These are phyloP conservation scores for Candolleomyces efflorescens DNA, from an alignment of 768 basidiomycete genomes.

Conservation along the genomic window DNA sequence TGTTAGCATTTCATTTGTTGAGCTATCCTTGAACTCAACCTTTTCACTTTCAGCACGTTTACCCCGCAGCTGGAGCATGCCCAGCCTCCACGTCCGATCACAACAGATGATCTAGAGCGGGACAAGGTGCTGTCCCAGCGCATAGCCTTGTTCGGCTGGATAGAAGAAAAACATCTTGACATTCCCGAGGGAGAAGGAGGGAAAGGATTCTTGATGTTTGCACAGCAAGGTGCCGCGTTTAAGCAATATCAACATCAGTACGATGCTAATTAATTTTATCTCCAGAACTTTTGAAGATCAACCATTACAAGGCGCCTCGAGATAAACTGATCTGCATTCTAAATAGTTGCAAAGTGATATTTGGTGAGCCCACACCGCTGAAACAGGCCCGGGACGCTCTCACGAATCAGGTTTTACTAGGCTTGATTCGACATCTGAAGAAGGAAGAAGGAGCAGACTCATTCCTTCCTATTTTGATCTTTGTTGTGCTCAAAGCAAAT, in stretches of 20 bases:
- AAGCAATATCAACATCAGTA: background rate
- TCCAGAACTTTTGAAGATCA: conserved; percentile 89
- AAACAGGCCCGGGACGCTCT: background rate
- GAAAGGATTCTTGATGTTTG: conserved; percentile 84
- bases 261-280: background rate
- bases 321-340: conserved; percentile 98
- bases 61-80: conserved; percentile 76
- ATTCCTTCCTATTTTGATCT: conserved; percentile 93
- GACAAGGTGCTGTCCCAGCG: conserved; percentile 89
- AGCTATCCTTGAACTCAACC: conserved; percentile 6
- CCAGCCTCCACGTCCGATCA: conserved; percentile 69
- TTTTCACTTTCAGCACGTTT: conserved; percentile 63
- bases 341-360: conserved; percentile 99
- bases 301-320: conserved; percentile 97
- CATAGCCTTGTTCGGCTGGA: conserved; percentile 88
- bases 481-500: conserved; percentile 90
- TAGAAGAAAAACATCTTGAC: conserved; percentile 86
- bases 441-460: conserved; percentile 89
- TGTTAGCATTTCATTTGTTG: conserved; percentile 49
- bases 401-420: conserved; percentile 33
- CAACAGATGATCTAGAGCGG: conserved; percentile 93
- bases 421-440: conserved; percentile 82
- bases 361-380: conserved; percentile 54
- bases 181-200: conserved; percentile 72
- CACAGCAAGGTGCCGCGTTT: conserved; percentile 73